Percentiles rank a stretch among this genome's conserved stretches.
These are phyloP conservation scores for Penicillium sp. DNA, from an alignment of 2,329 filamentous ascomycete species.

Conservation along the genomic window DNA sequence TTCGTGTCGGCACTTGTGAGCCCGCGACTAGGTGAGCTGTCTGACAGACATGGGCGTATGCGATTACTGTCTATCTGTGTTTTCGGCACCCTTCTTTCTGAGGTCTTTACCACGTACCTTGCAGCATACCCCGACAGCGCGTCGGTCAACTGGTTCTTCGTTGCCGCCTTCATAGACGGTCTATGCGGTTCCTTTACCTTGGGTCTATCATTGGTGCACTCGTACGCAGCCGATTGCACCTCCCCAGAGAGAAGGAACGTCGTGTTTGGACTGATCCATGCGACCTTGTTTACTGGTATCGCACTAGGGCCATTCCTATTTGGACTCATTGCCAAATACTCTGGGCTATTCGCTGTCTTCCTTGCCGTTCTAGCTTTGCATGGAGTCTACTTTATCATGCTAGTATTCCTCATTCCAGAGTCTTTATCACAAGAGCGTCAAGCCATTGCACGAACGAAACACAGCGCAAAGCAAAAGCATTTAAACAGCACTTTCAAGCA, in stretches of 20 bases:
- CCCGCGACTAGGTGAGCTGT: slow-evolving; percentile 78
- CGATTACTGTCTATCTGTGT: slow-evolving; percentile 69
- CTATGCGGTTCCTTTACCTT: slow-evolving; percentile 84
- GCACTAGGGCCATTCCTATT: slow-evolving; percentile 80
- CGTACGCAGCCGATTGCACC: slow-evolving; percentile 87
- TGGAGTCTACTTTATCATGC: slow-evolving; percentile 66
- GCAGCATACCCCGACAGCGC: slow-evolving; percentile 69
- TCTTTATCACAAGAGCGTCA: slow-evolving; percentile 74
- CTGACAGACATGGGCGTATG: slow-evolving; percentile 80
- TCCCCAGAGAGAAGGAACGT: slow-evolving; percentile 74
- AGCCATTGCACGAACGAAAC: slow-evolving; percentile 64
- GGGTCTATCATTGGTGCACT: slow-evolving; percentile 72
- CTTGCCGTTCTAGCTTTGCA: slow-evolving; percentile 75
- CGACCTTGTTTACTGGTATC: slow-evolving; percentile 82
- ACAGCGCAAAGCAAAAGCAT: slow-evolving; percentile 42
- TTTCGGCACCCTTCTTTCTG: slow-evolving; percentile 67
- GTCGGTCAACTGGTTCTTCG: slow-evolving; percentile 72
- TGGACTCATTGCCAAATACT: slow-evolving; percentile 72
- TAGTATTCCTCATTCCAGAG: slow-evolving; percentile 73
- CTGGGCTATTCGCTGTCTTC: slow-evolving; percentile 74
- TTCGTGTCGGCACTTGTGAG: slow-evolving; percentile 74
- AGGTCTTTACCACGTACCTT: slow-evolving; percentile 73
- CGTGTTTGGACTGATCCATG: slow-evolving; percentile 84
- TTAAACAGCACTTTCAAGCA: slow-evolving; percentile 25
- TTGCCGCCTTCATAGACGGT: slow-evolving; percentile 76